Evolutionary conservation across 257 asterid genomes (phyloP), one percentile per base, ranked within the genome.

Genomic region (Verbascum thapsus): DNA sequence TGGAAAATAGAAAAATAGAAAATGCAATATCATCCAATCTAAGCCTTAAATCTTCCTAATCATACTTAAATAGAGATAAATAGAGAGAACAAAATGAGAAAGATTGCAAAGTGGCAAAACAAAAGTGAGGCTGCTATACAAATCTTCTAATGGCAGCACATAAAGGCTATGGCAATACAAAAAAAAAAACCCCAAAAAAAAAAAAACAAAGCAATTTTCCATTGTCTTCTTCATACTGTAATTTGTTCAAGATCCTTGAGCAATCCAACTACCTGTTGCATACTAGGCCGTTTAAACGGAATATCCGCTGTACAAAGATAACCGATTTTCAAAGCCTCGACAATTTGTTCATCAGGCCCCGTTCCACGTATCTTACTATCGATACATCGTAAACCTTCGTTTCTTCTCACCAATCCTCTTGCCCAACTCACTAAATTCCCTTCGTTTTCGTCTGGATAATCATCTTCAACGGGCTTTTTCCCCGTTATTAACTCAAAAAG

Each of bases 181-280:
- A 70, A 15, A 67, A 43, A 50, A 63, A 26, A n/a, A n/a, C n/a
- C n/a, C n/a, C 38, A 22, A 58, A 37, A 38, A 9, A 49, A 66
- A 49, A 45, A 6, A 40, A 60, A 30, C 59, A 40, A 10, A 26
- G 22, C 50, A 41, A 18, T 58, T 43, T 45, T 55, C 12, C 57
- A 39, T 70, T 58, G 44, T 50, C 56, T 58, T 69, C 69, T 59
- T 63, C 69, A n/a, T 53, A 59, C 64, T n/a, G 81, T 26, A 63
- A 50, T 72, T 44, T 81, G 86, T 72, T 81, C 94, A 68, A 89
- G 83, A 71, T 89, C 96, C 81, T 89, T 89, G 26, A 89, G 96
- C 15, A 89, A 82, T 43, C 96, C 96, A 30, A 86, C 96, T 4
- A 89, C 90, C 71, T 89, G 96, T 56, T 89, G 96, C 96, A 89